phyloP scores from a whole-genome alignment of 805 yeast species.

The Candida nemodendra region DNA sequence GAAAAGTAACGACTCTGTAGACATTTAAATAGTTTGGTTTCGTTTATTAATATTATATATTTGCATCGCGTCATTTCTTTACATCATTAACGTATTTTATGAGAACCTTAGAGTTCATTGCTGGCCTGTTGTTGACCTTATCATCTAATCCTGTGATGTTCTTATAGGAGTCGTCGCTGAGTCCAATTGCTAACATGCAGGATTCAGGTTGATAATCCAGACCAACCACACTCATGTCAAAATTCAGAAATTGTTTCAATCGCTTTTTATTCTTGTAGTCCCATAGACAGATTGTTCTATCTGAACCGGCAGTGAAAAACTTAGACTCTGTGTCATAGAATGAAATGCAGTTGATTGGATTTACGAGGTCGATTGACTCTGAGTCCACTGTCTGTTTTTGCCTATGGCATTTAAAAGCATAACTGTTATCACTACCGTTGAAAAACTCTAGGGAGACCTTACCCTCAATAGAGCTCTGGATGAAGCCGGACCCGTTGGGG shows the following conservation, averaged over 20 bases:
- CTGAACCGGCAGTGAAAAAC: conserved; percentile 31
- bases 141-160: conserved; percentile 25
- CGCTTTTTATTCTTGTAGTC: conserved; percentile 30
- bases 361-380: conserved; percentile 21
- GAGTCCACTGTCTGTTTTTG: conserved; percentile 20
- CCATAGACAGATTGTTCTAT: conserved; percentile 33
- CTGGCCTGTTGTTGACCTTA: conserved; percentile 17
- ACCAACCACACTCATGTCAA: conserved; percentile 21
- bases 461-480: conserved; percentile 73
- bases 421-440: conserved; percentile 38
- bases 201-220: conserved; percentile 14
- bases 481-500: conserved; percentile 59
- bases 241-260: conserved; percentile 24
- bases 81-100: conserved; percentile 9
- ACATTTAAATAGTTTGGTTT: conserved; percentile 1
- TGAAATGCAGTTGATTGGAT: conserved; percentile 25
- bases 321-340: conserved; percentile 14
- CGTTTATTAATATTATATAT: no score
- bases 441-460: conserved; percentile 74
- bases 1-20: conserved; percentile 13
- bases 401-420: conserved; percentile 84
- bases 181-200: conserved; percentile 35
- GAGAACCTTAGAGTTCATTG: conserved; percentile 17
- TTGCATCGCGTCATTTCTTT: conserved; percentile 1
- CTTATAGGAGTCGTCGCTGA: conserved; percentile 44